Conservation (phyloP, 441 rosid genomes). For the Euphorbia celastroides region DNA sequence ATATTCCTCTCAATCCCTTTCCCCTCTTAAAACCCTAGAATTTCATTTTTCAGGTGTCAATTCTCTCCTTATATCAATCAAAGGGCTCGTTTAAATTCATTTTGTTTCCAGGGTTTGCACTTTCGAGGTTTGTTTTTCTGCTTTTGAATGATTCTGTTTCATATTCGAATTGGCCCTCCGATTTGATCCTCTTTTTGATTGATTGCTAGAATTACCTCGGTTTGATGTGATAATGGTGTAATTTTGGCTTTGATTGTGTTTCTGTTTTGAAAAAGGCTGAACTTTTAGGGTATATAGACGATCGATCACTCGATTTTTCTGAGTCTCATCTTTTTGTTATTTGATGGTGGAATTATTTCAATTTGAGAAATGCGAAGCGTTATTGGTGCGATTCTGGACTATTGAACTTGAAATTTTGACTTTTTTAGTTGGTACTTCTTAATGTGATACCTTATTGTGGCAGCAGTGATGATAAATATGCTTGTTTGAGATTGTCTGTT, state of each 20-base stretch:
- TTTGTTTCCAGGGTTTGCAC: not conserved
- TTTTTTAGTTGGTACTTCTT: not conserved
- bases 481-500: not conserved
- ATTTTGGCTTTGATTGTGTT: not conserved
- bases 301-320: not conserved
- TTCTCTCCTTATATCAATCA: not conserved
- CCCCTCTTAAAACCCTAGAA: not conserved
- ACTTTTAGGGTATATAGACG: not conserved
- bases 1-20: not conserved
- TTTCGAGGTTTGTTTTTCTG: conserved; percentile 2
- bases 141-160: not conserved
- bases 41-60: not conserved
- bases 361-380: not conserved
- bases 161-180: not conserved
- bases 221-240: not conserved
- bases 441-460: not conserved
- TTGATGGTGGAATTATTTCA: not conserved
- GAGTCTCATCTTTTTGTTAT: not conserved
- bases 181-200: not conserved
- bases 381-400: not conserved
- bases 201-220: not conserved
- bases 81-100: not conserved
- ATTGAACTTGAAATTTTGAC: not conserved
- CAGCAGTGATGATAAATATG: not conserved
- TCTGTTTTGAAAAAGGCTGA: not conserved